These are phyloP conservation scores for Thraustochytrium sp. DNA, from an alignment of 352 stramenopile genomes.

Conservation along the genomic window DNA sequence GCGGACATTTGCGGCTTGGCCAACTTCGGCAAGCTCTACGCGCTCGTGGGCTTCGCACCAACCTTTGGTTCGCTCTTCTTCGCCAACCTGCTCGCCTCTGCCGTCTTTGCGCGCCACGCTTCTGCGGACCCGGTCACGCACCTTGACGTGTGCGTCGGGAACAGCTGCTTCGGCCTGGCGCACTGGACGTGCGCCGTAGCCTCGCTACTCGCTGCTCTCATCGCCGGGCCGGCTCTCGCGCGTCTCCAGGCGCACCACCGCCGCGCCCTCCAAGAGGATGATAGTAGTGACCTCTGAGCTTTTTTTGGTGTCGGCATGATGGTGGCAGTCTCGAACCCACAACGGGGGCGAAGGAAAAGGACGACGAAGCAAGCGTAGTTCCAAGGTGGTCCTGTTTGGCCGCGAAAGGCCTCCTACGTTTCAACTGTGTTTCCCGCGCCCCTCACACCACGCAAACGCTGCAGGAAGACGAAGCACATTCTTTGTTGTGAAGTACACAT, in stretches of 20 bases:
- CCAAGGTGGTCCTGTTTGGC: no score
- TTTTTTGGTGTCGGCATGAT: no score
- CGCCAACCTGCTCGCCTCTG: background rate
- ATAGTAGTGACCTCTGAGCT: no score
- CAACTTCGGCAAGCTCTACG: conserved; percentile 32
- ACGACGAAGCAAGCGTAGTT: no score
- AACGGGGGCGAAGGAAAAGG: no score
- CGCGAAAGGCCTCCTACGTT: no score
- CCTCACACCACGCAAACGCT: no score
- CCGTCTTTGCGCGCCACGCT: conserved; percentile 1
- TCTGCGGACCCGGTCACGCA: background rate
- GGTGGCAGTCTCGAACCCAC: no score
- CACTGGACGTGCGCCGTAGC: background rate
- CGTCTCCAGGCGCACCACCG: background rate
- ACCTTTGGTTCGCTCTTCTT: conserved; percentile 20
- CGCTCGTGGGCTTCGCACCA: conserved; percentile 7
- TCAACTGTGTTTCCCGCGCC: no score
- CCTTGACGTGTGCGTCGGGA: conserved; percentile 7
- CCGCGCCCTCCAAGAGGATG: no score
- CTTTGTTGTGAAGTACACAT: no score
- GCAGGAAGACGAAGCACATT: no score
- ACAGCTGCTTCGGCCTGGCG: background rate
- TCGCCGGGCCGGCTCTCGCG: background rate
- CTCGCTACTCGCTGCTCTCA: background rate
- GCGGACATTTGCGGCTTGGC: conserved; percentile 23